Conservation (phyloP, 2,329 filamentous ascomycete genomes). For the Pyrenochaeta sp. region DNA sequence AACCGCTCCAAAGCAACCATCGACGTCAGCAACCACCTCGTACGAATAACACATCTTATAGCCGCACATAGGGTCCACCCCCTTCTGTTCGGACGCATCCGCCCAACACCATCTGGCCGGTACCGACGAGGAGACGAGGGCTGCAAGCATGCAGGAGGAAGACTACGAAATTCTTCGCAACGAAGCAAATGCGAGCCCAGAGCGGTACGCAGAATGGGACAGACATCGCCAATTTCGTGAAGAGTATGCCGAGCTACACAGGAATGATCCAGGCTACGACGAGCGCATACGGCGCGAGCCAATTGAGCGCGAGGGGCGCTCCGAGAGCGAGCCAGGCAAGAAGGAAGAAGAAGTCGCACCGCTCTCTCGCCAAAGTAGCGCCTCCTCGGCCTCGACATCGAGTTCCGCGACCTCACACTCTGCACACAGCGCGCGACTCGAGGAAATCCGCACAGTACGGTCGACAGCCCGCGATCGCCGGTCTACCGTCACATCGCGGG, state of each 20-base stretch:
- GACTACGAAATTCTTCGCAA: conserved; percentile 40
- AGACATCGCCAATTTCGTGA: conserved; percentile 34
- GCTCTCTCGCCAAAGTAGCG: conserved; percentile 32
- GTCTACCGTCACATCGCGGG: conserved; percentile 28
- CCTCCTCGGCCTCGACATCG: conserved; percentile 29
- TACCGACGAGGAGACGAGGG: not conserved
- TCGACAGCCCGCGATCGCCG: conserved; percentile 25
- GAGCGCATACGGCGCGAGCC: conserved; percentile 12
- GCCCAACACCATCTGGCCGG: not conserved
- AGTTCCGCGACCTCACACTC: conserved; percentile 25
- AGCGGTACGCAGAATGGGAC: conserved; percentile 41
- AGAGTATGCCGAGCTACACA: conserved; percentile 33
- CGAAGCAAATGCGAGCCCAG: conserved; percentile 39
- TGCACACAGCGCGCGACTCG: conserved; percentile 28
- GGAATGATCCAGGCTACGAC: conserved; percentile 25
- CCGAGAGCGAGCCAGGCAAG: conserved; percentile 13
- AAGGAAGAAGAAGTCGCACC: conserved; percentile 31
- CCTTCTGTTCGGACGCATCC: not conserved
- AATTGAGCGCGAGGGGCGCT: conserved; percentile 11
- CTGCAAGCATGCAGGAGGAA: conserved; percentile 39
- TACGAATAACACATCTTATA: not conserved
- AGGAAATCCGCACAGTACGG: conserved; percentile 42
- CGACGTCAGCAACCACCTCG: conserved; percentile 10
- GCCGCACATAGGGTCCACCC: not conserved
- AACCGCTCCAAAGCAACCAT: conserved; percentile 1